Evolutionary conservation across 2,329 filamentous ascomycete species (phyloP), one percentile per base, ranked within the genome.

Genomic region (Diaporthe helianthi): DNA sequence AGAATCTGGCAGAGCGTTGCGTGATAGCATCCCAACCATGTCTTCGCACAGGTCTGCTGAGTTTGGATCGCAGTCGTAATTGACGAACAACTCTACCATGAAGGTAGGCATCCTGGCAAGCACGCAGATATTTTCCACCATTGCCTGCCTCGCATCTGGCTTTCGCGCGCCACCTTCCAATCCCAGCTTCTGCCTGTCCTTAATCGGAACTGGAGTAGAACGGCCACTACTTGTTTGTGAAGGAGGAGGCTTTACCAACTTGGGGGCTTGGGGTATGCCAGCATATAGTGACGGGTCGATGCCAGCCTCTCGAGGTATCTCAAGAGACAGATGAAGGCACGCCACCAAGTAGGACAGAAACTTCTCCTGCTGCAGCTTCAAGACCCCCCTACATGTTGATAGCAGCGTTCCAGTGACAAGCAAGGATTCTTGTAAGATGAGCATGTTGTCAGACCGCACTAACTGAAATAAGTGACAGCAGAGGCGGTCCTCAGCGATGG

Each of bases 401-500:
- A 99, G 83, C 31, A 99, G 82, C 5, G 96, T 99, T 19, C 94
- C 93, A 1, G 95, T 92, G 64, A 99, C 96, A 71, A 95, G 91
- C 24, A 99, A 83, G 2, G 96, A 97, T 78, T 97, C 94, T 76
- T 97, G 94, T 19, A 99, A 83, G 69, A 99, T 93, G 13, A 93
- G 91, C 88, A 98, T 96, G 75, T 97, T 98, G 75, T 99, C 97
- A 7, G 94, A 98, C 70, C 95, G 89, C 49, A 98, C 94, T 33
- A 99, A 87, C 81, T 99, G 97, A 82, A 99, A 99, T 12, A 99
- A 85, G 79, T 97, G 93, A 72, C 93, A 92, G 78, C 97, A 99
- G 29, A 99, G 84, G 29, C 94, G 93, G 79, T 99, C 95, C 78
- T 97, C 94, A 0, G 96, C 96, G 68, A 99, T 87, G 5, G 87